Conservation (phyloP, 352 stramenopile species). For the Blastocystis sp. region DNA sequence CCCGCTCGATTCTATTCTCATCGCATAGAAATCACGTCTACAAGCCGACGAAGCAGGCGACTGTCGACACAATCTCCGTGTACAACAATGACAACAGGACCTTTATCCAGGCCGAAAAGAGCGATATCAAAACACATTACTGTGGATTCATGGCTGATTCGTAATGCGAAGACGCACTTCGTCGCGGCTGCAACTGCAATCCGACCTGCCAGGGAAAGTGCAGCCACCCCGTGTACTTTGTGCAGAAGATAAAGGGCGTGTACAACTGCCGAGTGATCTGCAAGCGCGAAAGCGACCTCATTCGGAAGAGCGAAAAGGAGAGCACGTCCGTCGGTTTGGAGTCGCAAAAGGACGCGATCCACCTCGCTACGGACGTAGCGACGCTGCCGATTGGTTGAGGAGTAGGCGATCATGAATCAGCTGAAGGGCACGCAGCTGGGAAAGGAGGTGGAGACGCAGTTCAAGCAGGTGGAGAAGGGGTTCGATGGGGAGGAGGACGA, state of each 20-base stretch:
- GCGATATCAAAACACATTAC: constrained; percentile 56
- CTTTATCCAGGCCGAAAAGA: constrained; percentile 40
- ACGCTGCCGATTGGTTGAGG: background rate
- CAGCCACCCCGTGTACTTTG: constrained; percentile 25
- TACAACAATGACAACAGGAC: constrained; percentile 29
- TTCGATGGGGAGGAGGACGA: constrained; percentile 47
- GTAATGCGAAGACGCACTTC: constrained; percentile 12
- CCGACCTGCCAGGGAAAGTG: constrained; percentile 7
- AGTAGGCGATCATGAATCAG: background rate
- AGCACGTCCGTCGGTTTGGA: background rate
- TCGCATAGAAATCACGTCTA: constrained; percentile 42
- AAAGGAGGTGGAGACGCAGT: constrained; percentile 16
- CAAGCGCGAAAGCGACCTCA: constrained; percentile 26
- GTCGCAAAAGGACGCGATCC: background rate
- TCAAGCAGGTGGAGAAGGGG: constrained; percentile 27
- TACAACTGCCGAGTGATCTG: constrained; percentile 49
- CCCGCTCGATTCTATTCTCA: background rate
- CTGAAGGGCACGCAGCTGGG: constrained; percentile 34
- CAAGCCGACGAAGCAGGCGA: background rate
- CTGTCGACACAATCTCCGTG: background rate
- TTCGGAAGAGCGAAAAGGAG: constrained; percentile 32
- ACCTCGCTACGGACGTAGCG: constrained; percentile 12
- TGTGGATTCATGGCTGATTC: background rate
- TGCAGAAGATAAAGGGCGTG: constrained; percentile 23
- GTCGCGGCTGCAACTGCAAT: constrained; percentile 38